phyloP scores from a whole-genome alignment of 2,329 filamentous ascomycete species.

The Fonsecaea nubica region DNA sequence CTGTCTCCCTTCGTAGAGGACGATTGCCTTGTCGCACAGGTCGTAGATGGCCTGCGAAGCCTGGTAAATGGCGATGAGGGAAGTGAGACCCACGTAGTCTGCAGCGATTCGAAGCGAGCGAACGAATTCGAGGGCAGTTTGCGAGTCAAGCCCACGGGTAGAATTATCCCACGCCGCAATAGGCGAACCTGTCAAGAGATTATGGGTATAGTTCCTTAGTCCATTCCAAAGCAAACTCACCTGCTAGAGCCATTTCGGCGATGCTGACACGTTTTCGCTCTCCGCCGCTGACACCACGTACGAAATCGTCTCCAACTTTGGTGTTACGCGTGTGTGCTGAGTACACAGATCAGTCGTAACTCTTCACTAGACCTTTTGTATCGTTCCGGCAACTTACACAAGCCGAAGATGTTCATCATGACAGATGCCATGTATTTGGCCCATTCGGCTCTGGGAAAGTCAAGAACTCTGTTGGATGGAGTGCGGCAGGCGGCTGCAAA shows the following conservation, averaged over 20 bases:
- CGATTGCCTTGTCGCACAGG: conserved; percentile 72
- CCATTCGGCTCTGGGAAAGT: conserved; percentile 30
- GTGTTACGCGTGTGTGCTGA: conserved; percentile 68
- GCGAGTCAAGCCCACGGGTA: conserved; percentile 60
- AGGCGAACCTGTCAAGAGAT: conserved; percentile 42
- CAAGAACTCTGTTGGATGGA: conserved; percentile 54
- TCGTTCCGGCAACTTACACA: conserved; percentile 55
- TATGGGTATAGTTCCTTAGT: neutral
- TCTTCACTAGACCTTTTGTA: conserved; percentile 33
- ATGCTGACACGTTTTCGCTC: conserved; percentile 75
- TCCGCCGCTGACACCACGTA: conserved; percentile 72
- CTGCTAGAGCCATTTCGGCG: conserved; percentile 58
- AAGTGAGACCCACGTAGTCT: conserved; percentile 57
- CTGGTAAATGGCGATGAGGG: conserved; percentile 65
- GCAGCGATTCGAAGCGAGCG: conserved; percentile 58
- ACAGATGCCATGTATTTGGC: conserved; percentile 32
- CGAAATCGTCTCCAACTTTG: conserved; percentile 71
- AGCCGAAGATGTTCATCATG: conserved; percentile 69
- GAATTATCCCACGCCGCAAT: conserved; percentile 64
- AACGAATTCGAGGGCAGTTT: conserved; percentile 65
- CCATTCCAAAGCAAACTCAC: neutral
- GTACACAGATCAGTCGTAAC: conserved; percentile 62
- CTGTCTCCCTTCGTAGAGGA: conserved; percentile 70
- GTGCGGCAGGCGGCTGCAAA: conserved; percentile 58
- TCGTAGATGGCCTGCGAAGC: conserved; percentile 60